Conservation (phyloP, 164 flowering plant species). For the Nymphaea colorata region DNA sequence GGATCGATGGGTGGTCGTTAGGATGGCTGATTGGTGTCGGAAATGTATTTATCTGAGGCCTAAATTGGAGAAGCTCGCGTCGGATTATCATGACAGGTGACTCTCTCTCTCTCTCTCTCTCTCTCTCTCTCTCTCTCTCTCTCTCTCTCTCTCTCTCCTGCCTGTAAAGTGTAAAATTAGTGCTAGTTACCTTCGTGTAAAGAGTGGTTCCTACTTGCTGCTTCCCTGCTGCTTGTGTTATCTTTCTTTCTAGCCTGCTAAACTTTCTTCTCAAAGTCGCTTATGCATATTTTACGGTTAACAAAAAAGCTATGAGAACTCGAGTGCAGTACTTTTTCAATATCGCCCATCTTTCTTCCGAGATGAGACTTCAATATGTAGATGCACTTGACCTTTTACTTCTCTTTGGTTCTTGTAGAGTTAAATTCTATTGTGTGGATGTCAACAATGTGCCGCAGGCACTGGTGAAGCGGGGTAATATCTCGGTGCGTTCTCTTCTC, state of each 20-base stretch:
- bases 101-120: conserved; percentile 7
- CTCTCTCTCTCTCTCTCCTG: neutral
- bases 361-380: too few relatives aligned
- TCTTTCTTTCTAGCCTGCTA: too few relatives aligned
- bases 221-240: too few relatives aligned
- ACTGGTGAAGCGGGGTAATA: conserved; percentile 88
- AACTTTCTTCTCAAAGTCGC: too few relatives aligned
- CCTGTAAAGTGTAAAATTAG: too few relatives aligned
- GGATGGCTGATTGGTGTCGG: conserved; percentile 97
- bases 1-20: conserved; percentile 5
- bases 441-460: conserved; percentile 84
- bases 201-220: too few relatives aligned
- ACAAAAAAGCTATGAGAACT: too few relatives aligned
- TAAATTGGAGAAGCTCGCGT: conserved; percentile 85
- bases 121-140: conserved; percentile 3
- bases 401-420: conserved; percentile 17
- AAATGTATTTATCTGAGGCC: conserved; percentile 97
- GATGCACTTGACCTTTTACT: too few relatives aligned
- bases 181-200: too few relatives aligned
- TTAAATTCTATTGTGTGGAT: conserved; percentile 72
- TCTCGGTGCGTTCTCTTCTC: conserved; percentile 41
- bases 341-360: too few relatives aligned
- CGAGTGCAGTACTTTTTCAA: too few relatives aligned
- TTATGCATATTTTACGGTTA: too few relatives aligned
- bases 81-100: conserved; percentile 68